A percentile compares a stretch with the other conserved stretches of the same genome.
These are phyloP conservation scores for Benincasa hispida DNA, from an alignment of 306 rosid genomes.

Conservation along the genomic window DNA sequence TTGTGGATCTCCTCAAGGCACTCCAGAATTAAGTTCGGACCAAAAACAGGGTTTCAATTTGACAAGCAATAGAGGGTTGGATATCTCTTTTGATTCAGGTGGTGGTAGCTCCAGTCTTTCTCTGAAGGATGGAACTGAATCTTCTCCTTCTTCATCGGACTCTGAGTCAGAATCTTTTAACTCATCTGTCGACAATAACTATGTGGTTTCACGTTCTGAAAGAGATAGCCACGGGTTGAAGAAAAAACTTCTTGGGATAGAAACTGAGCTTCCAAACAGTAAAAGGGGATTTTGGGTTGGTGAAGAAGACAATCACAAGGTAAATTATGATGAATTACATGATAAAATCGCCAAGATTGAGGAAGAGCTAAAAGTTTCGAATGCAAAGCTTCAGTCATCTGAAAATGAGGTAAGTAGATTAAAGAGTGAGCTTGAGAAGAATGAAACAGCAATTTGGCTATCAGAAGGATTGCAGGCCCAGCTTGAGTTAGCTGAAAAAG, in stretches of 20 bases:
- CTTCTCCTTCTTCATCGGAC: slow-evolving; percentile 37
- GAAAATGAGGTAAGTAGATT: slow-evolving; percentile 25
- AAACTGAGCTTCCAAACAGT: slow-evolving; percentile 22
- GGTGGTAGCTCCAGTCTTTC: slow-evolving; percentile 39
- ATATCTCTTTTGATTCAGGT: slow-evolving; percentile 36
- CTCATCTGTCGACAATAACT: slow-evolving; percentile 10
- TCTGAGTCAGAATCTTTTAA: slow-evolving; percentile 36
- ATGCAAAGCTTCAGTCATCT: slow-evolving; percentile 26
- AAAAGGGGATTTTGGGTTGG: slow-evolving; percentile 14
- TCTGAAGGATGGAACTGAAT: slow-evolving; percentile 29
- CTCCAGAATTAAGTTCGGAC: slow-evolving; percentile 27
- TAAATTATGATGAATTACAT: slow-evolving; percentile 26
- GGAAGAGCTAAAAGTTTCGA: slow-evolving; percentile 31
- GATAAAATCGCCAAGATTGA: slow-evolving; percentile 16
- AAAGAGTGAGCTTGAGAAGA: slow-evolving; percentile 20
- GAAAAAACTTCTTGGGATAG: slow-evolving; percentile 20
- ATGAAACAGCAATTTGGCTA: not conserved
- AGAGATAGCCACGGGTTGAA: slow-evolving; percentile 17
- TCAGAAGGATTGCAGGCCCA: slow-evolving; percentile 16
- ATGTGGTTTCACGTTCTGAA: slow-evolving; percentile 18
- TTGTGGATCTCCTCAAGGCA: slow-evolving; percentile 19
- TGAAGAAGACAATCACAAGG: slow-evolving; percentile 18
- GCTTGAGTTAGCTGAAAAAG: slow-evolving; percentile 14
- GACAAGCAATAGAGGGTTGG: slow-evolving; percentile 25
- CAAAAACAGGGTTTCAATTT: slow-evolving; percentile 22